Base-by-base conservation (phyloP, 2,329 filamentous ascomycete species). In the Venturia carpophila region DNA sequence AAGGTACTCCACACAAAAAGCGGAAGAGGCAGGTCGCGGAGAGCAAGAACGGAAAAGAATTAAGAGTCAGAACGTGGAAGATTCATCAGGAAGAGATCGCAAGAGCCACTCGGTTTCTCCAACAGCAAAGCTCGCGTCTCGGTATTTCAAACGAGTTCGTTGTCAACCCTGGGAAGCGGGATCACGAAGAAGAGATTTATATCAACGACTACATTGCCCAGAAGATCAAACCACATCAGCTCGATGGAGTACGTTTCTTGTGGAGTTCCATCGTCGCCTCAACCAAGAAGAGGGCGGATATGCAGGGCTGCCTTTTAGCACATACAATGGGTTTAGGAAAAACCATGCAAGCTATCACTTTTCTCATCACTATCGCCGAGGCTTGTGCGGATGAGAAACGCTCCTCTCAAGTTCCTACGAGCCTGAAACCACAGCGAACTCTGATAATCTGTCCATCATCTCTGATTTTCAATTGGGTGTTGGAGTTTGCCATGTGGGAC, bases 271-370 rank as follows among this genome's bases (percentile, higher is more conserved):
- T 96, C 56, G 84, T 93, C 6, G 80, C 82, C 41, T 66, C 67
- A 13, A 30, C 42, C 7, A 71, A 70, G 3, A 71, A 70, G 5
- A 68, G 69, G 9, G 82, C 86, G 65, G 73, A 78, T 1, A 77
- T 80, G 4, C 77, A 79, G 5, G 92, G 92, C 2, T 95, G 90
- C 71, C 80, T 96, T 15, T 80, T 96, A 24, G 89, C 92, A 6
- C 92, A 96, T 73, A 91, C 90, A 0, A 96, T 96, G 92, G 92
- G 92, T 1, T 77, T 96, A 2, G 92, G 92, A 19, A 97, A 96
- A 77, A 95, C 92, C 0, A 91, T 96, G 87, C 92, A 96, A 77
- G 84, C 91, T 6, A 91, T 96, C 66, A 89, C 91, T 0, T 78
- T 96, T n/a, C 82, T 97, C 6, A 82, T 89, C 19, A 87, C 90